Evolutionary conservation across 768 basidiomycete genomes (phyloP), one percentile per base, ranked within the genome.

Genomic region (Lentinula boryana): DNA sequence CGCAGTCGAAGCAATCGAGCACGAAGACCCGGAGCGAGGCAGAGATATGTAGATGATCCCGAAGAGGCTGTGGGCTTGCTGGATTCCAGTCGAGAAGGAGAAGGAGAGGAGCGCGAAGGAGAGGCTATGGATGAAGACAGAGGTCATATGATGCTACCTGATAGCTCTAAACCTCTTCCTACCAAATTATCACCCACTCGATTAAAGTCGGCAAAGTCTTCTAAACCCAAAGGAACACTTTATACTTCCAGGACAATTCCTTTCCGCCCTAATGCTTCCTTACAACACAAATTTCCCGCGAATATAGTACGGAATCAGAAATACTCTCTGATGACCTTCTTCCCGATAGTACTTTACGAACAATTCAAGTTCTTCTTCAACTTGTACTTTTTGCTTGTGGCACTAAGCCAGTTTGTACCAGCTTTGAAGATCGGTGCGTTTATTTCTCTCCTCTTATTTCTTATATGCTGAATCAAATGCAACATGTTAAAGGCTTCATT

Each of bases 311-410:
- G 92, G 66, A 99, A 99, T 68, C 96, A 98, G 74, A 99, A 99
- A 78, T 98, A 98, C 81, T 96, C 95, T 70, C 80, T 91, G 58
- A 84, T 93, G 76, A 94, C 92, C n/a, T 99, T 99, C 79, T 83
- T 99, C 9, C 97, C 97, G 3, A 84, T 98, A 65, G 95, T 98
- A 49, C 85, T 98, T 71, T 98, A 98, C 73, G 95, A 98, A 72
- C 96, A 98, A 72, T 99, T 98, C 88, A 98, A 98, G 74, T 98
- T 96, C 80, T 99, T 99, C 79, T 98, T 97, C 85, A 99, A 98
- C 71, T 81, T 98, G 6, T 99, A 98, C 74, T 99, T 99, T 70
- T 84, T 98, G 10, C 87, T 98, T 23, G 97, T 99, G 40, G 97
- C 97, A 0, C 80, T 98, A 7, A 94, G 91, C 8, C 97, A 98